Conservation (phyloP, 2,329 filamentous ascomycete genomes). For the Bimuria novae-zelandiae region DNA sequence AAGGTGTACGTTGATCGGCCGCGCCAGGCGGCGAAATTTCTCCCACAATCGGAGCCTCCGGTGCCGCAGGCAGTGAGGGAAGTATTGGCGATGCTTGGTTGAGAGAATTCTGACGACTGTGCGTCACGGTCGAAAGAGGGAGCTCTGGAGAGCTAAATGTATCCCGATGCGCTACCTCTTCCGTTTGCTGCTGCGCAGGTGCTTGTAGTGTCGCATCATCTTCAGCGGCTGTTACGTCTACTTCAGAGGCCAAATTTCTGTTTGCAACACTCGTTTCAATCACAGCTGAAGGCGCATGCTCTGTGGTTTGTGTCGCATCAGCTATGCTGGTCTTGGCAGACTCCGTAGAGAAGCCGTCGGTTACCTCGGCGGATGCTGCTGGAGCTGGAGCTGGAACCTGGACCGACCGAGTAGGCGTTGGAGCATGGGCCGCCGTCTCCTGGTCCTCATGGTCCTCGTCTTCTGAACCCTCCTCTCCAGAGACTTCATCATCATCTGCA, state of each 20-base stretch:
- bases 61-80: neutral
- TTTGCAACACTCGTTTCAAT: constrained; percentile 3
- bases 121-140: neutral
- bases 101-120: constrained; percentile 1
- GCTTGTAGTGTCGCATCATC: neutral
- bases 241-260: neutral
- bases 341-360: constrained; percentile 16
- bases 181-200: neutral
- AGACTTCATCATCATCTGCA: constrained; percentile 55
- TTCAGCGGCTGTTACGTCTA: neutral
- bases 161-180: neutral
- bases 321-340: constrained; percentile 3
- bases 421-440: constrained; percentile 50
- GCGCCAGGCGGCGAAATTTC: neutral
- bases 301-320: constrained; percentile 1
- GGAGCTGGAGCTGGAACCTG: constrained; percentile 37
- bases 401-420: constrained; percentile 45
- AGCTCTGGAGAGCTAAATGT: neutral
- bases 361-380: constrained; percentile 23
- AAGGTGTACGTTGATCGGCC: neutral
- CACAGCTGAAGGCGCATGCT: constrained; percentile 7
- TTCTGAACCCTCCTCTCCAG: constrained; percentile 51
- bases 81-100: neutral
- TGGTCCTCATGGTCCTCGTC: constrained; percentile 49
- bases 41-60: neutral